Conservation (phyloP, 441 rosid species). For the Capsella rubella region DNA sequence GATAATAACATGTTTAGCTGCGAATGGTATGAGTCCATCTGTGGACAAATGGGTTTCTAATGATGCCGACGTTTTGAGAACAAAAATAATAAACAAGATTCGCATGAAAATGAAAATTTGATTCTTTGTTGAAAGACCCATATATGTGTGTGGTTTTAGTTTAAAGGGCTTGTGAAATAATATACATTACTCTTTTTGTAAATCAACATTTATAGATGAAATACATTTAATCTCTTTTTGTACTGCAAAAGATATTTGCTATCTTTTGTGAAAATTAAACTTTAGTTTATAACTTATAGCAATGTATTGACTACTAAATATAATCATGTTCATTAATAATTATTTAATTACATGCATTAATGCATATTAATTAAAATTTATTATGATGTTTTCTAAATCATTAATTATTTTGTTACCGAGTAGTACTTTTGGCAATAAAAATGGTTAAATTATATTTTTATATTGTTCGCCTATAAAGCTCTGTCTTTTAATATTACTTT, state of each 20-base stretch:
- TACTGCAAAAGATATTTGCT: background rate
- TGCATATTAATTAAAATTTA: too few species aligned
- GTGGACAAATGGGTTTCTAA: background rate
- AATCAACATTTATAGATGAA: conserved; percentile 10
- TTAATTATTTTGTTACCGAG: too few species aligned
- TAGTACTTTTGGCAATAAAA: too few species aligned
- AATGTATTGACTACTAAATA: too few species aligned
- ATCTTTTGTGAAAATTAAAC: background rate
- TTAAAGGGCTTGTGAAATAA: background rate
- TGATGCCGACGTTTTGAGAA: background rate
- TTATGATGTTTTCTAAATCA: too few species aligned
- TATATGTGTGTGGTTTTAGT: background rate
- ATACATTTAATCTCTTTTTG: background rate
- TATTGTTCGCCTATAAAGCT: too few species aligned
- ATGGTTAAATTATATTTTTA: too few species aligned
- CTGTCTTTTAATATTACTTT: too few species aligned
- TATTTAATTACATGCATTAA: too few species aligned
- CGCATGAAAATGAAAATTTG: background rate
- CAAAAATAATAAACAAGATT: background rate
- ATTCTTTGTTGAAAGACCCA: conserved; percentile 14
- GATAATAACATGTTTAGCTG: conserved; percentile 28
- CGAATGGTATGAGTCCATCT: conserved; percentile 14
- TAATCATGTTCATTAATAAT: too few species aligned
- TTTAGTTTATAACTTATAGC: background rate
- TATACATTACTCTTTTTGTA: background rate